Evolutionary conservation across 305 asterid species (phyloP).

Genomic region (Fraxinus latifolia): DNA sequence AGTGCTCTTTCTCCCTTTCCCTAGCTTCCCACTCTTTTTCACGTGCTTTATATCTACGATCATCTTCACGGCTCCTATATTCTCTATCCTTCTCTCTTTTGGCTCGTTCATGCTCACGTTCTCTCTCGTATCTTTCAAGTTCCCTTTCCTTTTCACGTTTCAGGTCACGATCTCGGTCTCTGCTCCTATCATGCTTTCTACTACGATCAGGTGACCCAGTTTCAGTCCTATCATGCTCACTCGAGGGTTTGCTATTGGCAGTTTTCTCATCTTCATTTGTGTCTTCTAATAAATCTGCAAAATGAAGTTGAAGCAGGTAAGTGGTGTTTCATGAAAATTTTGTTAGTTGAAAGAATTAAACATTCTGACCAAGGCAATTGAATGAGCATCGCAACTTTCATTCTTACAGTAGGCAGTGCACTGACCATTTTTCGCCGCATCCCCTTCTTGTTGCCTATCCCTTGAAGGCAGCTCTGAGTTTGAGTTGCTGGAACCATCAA

Average conservation of each 20-base stretch:
- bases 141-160: slow-evolving; percentile 86
- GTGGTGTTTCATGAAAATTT: slow-evolving; percentile 11
- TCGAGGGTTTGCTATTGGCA: slow-evolving; percentile 62
- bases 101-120: slow-evolving; percentile 89
- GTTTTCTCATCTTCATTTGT: slow-evolving; percentile 67
- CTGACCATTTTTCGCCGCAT: slow-evolving; percentile 49
- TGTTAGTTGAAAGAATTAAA: slow-evolving; percentile 4
- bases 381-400: background rate
- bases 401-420: slow-evolving; percentile 6
- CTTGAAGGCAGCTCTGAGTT: slow-evolving; percentile 59
- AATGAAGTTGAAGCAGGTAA: slow-evolving; percentile 24
- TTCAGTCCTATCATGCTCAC: slow-evolving; percentile 64
- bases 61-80: slow-evolving; percentile 89
- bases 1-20: slow-evolving; percentile 87
- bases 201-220: slow-evolving; percentile 78
- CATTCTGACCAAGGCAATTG: background rate
- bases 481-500: slow-evolving; percentile 54
- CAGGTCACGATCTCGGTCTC: slow-evolving; percentile 73
- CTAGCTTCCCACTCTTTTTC: slow-evolving; percentile 97
- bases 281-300: slow-evolving; percentile 55
- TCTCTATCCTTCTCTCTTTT: slow-evolving; percentile 96
- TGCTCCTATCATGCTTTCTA: slow-evolving; percentile 70
- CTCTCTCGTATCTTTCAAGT: slow-evolving; percentile 90
- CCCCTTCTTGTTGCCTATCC: slow-evolving; percentile 63
- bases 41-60: slow-evolving; percentile 77